Base-by-base conservation (phyloP, 495 filamentous ascomycete genomes). In the Aspergillus cristatus region DNA sequence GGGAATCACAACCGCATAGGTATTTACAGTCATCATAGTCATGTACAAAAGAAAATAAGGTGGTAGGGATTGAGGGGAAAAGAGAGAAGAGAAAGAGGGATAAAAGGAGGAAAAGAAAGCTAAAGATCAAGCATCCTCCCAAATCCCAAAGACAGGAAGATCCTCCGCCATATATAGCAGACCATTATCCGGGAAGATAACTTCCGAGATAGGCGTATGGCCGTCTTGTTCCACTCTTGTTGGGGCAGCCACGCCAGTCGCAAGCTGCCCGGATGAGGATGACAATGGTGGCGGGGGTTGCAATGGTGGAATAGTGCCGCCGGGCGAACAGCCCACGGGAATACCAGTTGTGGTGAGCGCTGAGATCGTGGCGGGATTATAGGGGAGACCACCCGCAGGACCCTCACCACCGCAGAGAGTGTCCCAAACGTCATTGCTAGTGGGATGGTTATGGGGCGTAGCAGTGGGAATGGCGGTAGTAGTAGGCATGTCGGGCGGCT, bases 291-390 rank as follows among this genome's bases (percentile, higher is more conserved):
- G 4, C 8, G 8, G 20, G 4, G 20, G 4, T 24, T 4, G 8
- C 8, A 8, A 24, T 4, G 20, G 20, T 8, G 20, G 55, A 29
- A 61, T 50, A 4, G 67, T 66, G 0, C 60, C 51, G 24, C 67
- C 66, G 8, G 62, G 62, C 10, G 68, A 68, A 28, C 54, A 63
- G 18, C 53, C 53, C 7, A 60, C 48, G 3, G 66, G 61, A 30
- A 68, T 57, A 0, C 67, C 63, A 1, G 65, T 65, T 10, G 62
- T 71, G 3, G 62, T 67, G 3, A 78, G 51, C 11, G 72, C 63
- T 6, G 70, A 65, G 14, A 76, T 70, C 6, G 69, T 68, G 34
- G 47, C 58, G 51, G 37, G 58, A 46, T 55, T 68, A 39, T 50
- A 71, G 25, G 50, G 54, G 32, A 54, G 20, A 24, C n/a, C 52